Percentiles rank a stretch among this genome's conserved stretches.
These are phyloP conservation scores for Fusarium sambucinum DNA, from an alignment of 2,329 filamentous ascomycete species.

Conservation along the genomic window DNA sequence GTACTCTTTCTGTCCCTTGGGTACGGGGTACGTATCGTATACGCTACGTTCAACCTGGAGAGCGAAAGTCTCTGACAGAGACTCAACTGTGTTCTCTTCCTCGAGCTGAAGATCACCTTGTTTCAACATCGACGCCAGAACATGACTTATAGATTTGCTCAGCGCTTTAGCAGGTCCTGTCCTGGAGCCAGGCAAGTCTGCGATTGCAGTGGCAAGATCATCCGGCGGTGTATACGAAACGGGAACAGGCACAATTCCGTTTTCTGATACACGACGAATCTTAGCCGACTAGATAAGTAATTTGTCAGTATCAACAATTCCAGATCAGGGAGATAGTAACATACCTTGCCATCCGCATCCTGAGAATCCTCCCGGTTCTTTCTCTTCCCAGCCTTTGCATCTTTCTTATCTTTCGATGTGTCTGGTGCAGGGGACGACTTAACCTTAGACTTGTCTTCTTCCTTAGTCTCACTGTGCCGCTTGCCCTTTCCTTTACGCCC, in stretches of 20 bases:
- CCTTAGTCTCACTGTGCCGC: constrained; percentile 72
- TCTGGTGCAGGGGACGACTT: constrained; percentile 58
- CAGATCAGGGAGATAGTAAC: constrained; percentile 16
- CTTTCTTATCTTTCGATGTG: constrained; percentile 63
- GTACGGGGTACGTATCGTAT: constrained; percentile 65
- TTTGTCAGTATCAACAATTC: constrained; percentile 9
- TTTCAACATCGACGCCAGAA: constrained; percentile 76
- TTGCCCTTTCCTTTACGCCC: constrained; percentile 75
- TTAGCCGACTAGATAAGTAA: constrained; percentile 54
- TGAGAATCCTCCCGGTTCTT: constrained; percentile 69
- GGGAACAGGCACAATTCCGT: constrained; percentile 50
- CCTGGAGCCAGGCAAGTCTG: constrained; percentile 71
- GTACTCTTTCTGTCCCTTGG: constrained; percentile 63
- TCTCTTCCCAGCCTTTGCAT: constrained; percentile 65
- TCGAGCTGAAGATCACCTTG: constrained; percentile 72
- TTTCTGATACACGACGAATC: constrained; percentile 67
- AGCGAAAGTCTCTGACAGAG: constrained; percentile 76
- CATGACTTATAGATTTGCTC: constrained; percentile 74
- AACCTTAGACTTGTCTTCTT: constrained; percentile 66
- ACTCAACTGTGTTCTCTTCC: constrained; percentile 72
- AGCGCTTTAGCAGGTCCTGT: constrained; percentile 78
- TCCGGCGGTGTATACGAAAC: constrained; percentile 62
- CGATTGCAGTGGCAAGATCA: constrained; percentile 64
- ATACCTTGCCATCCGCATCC: constrained; percentile 64
- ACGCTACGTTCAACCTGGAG: constrained; percentile 83